Evolutionary conservation across 768 basidiomycete genomes (phyloP).

Genomic region (Inosperma sp.): DNA sequence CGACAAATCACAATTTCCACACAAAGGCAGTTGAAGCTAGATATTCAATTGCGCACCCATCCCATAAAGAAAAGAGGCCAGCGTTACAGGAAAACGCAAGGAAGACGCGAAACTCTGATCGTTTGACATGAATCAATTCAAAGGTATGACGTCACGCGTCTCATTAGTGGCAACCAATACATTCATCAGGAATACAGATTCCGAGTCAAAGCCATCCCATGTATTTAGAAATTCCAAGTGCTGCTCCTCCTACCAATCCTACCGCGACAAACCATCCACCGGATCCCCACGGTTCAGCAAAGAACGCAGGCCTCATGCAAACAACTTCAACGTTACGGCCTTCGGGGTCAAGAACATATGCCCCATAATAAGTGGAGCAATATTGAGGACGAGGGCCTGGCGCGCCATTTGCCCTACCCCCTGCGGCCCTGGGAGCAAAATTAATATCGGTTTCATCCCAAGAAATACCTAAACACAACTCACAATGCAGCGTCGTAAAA

Average conservation of each 20-base stretch:
- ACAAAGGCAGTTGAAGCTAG: too few species aligned
- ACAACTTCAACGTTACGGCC: conserved; percentile 28
- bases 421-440: conserved; percentile 16
- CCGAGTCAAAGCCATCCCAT: conserved; percentile 11
- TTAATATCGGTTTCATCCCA: neutral
- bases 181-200: too few species aligned
- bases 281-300: conserved; percentile 18
- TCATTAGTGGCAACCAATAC: too few species aligned
- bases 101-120: too few species aligned
- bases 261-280: conserved; percentile 13
- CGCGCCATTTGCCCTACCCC: conserved; percentile 24
- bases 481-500: conserved; percentile 27
- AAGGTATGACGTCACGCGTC: conserved; percentile 2
- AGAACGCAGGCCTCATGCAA: conserved; percentile 19
- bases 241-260: conserved; percentile 3
- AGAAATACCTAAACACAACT: neutral
- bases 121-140: too few species aligned
- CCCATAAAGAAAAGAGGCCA: too few species aligned
- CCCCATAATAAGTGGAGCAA: conserved; percentile 23
- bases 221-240: conserved; percentile 10
- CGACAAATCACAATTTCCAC: too few species aligned
- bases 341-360: conserved; percentile 25
- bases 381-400: conserved; percentile 25
- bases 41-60: too few species aligned
- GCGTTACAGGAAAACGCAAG: too few species aligned